phyloP scores from a whole-genome alignment of 2,329 filamentous ascomycete genomes.

The Microdochium trichocladiopsis region DNA sequence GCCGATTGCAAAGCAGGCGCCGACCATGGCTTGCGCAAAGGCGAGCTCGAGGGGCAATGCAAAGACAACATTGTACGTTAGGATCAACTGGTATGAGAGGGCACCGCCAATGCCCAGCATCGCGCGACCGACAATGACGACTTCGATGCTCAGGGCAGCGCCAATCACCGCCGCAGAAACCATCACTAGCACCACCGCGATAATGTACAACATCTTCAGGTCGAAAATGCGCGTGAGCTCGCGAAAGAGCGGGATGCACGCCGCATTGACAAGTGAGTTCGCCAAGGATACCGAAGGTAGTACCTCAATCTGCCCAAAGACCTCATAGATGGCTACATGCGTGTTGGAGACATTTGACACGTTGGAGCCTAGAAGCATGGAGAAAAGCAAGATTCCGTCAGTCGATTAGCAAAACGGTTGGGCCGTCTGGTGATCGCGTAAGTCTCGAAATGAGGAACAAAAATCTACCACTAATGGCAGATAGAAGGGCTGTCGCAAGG shows the following conservation, averaged over 20 bases:
- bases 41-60: slow-evolving; percentile 9
- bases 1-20: slow-evolving; percentile 17
- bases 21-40: slow-evolving; percentile 9
- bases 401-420: too few species aligned
- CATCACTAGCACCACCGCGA: slow-evolving; percentile 17
- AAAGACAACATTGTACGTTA: slow-evolving; percentile 14
- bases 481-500: slow-evolving; percentile 11
- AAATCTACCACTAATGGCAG: slow-evolving; percentile 10
- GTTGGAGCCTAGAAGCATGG: slow-evolving; percentile 25
- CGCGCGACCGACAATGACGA: slow-evolving; percentile 22
- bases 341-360: slow-evolving; percentile 43
- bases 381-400: not conserved
- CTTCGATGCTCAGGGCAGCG: slow-evolving; percentile 16
- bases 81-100: slow-evolving; percentile 20
- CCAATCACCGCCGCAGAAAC: slow-evolving; percentile 20
- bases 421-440: too few species aligned
- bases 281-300: slow-evolving; percentile 30
- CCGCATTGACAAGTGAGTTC: slow-evolving; percentile 25
- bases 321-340: slow-evolving; percentile 49
- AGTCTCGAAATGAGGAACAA: too few species aligned
- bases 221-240: slow-evolving; percentile 23
- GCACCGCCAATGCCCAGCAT: slow-evolving; percentile 22
- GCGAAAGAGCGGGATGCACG: slow-evolving; percentile 23
- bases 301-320: slow-evolving; percentile 28
- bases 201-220: slow-evolving; percentile 18